Evolutionary conservation across 202 grass and related monocot genomes (phyloP).

Genomic region (Carex sylvatica): DNA sequence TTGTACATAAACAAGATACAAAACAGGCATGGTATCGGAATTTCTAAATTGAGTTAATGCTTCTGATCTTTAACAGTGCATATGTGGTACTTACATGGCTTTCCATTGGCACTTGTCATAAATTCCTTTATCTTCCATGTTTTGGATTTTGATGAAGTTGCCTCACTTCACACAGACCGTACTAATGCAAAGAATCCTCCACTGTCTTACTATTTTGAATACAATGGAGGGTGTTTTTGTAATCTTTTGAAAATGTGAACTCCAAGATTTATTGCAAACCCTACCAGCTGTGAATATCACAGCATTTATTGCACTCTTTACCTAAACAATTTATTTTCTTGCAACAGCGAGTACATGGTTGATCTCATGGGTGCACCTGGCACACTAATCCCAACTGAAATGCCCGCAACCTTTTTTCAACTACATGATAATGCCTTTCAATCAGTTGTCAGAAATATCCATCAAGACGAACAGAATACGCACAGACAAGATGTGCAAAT

Average conservation of each 20-base stretch:
- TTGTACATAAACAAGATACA: neutral
- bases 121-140: neutral
- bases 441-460: constrained; percentile 19
- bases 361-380: constrained; percentile 99
- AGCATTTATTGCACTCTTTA: neutral
- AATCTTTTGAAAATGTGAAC: neutral
- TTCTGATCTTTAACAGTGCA: neutral
- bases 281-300: neutral
- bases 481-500: constrained; percentile 43
- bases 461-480: constrained; percentile 28
- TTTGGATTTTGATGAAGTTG: neutral
- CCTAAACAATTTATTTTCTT: constrained; percentile 30
- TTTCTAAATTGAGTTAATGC: neutral
- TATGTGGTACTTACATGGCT: neutral
- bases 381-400: constrained; percentile 92
- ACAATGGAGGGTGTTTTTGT: neutral
- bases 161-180: neutral
- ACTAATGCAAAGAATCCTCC: neutral
- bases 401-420: constrained; percentile 64
- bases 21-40: neutral
- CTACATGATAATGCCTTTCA: constrained; percentile 37
- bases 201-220: neutral
- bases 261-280: neutral
- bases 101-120: neutral
- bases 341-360: constrained; percentile 80